Evolutionary conservation across 2,329 filamentous ascomycete species (phyloP), one percentile per base, ranked within the genome.

Genomic region (Microdochium nivale): DNA sequence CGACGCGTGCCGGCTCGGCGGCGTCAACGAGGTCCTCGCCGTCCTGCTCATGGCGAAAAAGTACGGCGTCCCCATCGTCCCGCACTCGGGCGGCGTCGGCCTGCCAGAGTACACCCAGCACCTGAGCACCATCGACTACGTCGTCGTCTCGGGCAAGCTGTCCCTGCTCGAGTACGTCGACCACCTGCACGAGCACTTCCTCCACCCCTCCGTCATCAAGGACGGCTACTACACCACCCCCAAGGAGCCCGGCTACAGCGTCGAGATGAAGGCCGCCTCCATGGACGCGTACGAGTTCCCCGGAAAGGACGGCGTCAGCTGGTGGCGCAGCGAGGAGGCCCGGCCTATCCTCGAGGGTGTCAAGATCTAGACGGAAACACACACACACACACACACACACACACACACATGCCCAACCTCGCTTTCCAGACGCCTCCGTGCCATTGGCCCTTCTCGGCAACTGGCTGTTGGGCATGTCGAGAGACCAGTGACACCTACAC

Each of bases 41-140:
- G 90, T 96, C 40, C 71, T 96, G 33, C 78, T 96, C 44, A 86
- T 96, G 72, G 90, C 90, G 19, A 84, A 82, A 64, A 90, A 90
- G 72, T 84, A 83, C 65, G 77, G 77, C 50, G 79, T 95, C 2
- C 90, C 90, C 14, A 86, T 95, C 59, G 90, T 96, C 5, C 90
- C 91, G 1, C 90, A 96, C 72, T 89, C 84, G 1, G 90, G 91
- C 21, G 90, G 90, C 58, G 90, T 96, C 2, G 91, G 90, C 5
- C 76, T 96, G 56, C 90, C 90, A 35, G 91, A 96, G 70, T 96
- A 96, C 73, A 96, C 91, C 0, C 89, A 95, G 74, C 90, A 96
- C 70, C 71, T 96, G 55, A 89, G 84, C 70, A 95, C 90, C 14
- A 94, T 96, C 59, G 91, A 96, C 70, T 96, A 96, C 61, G 88